phyloP scores from a whole-genome alignment of 352 stramenopile genomes.

The Pythium aphanidermatum region DNA sequence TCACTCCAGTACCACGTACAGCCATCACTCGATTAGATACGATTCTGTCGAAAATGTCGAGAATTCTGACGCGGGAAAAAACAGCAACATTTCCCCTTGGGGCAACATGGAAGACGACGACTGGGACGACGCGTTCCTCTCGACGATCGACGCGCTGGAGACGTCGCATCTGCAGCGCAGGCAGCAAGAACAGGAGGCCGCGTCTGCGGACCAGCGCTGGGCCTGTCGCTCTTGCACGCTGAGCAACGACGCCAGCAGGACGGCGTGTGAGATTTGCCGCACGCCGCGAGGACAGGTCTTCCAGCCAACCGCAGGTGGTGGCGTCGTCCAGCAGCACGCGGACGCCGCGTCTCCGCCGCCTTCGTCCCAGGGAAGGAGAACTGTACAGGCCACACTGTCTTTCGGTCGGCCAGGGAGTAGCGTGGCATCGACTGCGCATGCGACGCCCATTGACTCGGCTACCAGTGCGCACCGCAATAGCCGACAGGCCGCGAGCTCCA shows the following conservation, averaged over 20 bases:
- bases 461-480: neutral
- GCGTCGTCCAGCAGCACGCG: neutral
- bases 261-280: constrained; percentile 41
- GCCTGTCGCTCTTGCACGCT: constrained; percentile 62
- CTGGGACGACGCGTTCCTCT: constrained; percentile 79
- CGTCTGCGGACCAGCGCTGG: constrained; percentile 20
- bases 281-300: constrained; percentile 41
- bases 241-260: constrained; percentile 30
- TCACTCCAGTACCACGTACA: constrained; percentile 3
- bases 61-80: constrained; percentile 5
- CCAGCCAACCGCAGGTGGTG: neutral
- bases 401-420: constrained; percentile 20
- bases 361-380: constrained; percentile 26
- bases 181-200: neutral
- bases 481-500: neutral
- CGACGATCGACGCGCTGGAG: constrained; percentile 61
- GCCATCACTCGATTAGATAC: constrained; percentile 8
- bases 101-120: constrained; percentile 50
- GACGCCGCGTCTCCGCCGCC: neutral
- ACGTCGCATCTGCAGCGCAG: constrained; percentile 12
- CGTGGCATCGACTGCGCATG: constrained; percentile 1
- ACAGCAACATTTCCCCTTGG: constrained; percentile 11
- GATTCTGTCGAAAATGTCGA: constrained; percentile 11
- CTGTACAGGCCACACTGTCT: constrained; percentile 56
- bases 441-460: neutral